Evolutionary conservation across 2,329 filamentous ascomycete genomes (phyloP).

Genomic region (Arthrobotrys pseudoclavata): DNA sequence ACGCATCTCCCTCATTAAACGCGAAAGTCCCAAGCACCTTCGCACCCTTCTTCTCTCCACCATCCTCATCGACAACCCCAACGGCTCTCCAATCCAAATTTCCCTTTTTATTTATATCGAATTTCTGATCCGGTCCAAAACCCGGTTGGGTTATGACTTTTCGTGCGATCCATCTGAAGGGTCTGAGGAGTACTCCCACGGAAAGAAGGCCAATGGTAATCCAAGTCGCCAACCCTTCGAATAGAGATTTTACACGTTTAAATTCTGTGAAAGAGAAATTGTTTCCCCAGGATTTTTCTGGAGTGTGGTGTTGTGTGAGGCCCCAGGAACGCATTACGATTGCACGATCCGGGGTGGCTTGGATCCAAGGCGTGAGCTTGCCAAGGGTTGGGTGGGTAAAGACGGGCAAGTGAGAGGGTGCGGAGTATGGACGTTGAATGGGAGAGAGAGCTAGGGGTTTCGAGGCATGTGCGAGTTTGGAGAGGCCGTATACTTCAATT

Average conservation of each 20-base stretch:
- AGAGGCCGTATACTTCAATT: conserved; percentile 71
- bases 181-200: conserved; percentile 66
- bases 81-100: conserved; percentile 56
- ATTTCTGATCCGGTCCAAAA: conserved; percentile 61
- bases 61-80: conserved; percentile 39
- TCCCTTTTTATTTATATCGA: conserved; percentile 26
- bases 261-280: conserved; percentile 74
- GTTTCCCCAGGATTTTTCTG: conserved; percentile 72
- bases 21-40: conserved; percentile 62
- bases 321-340: conserved; percentile 76
- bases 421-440: conserved; percentile 64
- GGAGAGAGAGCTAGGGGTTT: conserved; percentile 74
- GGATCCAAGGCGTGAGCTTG: conserved; percentile 71
- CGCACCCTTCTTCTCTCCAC: conserved; percentile 34
- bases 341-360: conserved; percentile 70
- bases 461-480: conserved; percentile 68
- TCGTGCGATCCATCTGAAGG: conserved; percentile 63
- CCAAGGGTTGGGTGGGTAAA: conserved; percentile 72
- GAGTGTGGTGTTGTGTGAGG: conserved; percentile 66
- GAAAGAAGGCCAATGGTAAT: conserved; percentile 68
- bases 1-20: conserved; percentile 61
- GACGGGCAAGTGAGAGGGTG: conserved; percentile 68
- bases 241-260: conserved; percentile 69
- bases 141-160: conserved; percentile 60
- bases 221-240: conserved; percentile 71